Evolutionary conservation across 305 asterid species (phyloP).

Genomic region (Solanum hybrid): DNA sequence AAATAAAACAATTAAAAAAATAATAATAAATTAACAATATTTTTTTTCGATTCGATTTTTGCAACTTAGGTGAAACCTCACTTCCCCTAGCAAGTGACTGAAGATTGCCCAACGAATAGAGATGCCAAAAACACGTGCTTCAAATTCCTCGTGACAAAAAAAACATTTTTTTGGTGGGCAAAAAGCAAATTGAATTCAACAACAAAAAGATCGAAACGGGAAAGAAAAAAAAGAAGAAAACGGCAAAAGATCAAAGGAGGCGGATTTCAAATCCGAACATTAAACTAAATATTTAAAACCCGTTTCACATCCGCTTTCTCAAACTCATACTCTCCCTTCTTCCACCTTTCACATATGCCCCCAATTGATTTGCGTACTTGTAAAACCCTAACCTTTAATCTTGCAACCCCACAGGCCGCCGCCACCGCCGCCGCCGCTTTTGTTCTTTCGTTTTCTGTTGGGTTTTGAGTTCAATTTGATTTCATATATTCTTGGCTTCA

Average conservation of each 20-base stretch:
- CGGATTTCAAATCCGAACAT: constrained; percentile 33
- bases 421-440: background rate
- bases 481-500: background rate
- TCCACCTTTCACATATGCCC: background rate
- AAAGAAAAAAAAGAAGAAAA: background rate
- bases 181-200: background rate
- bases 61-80: background rate
- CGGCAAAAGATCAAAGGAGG: background rate
- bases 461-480: background rate
- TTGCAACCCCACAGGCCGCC: background rate
- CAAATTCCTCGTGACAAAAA: background rate
- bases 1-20: no score
- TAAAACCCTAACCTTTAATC: constrained; percentile 8
- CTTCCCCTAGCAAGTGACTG: background rate
- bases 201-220: background rate
- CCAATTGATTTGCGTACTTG: constrained; percentile 10
- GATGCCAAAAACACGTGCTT: background rate
- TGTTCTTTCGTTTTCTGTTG: background rate
- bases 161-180: background rate
- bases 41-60: no score
- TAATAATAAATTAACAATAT: no score
- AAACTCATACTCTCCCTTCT: constrained; percentile 1
- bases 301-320: constrained; percentile 44
- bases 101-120: background rate
- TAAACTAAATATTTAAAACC: constrained; percentile 4